A percentile compares a stretch with the other conserved stretches of the same genome.
Evolutionary conservation across 1,284 basidiomycete genomes (phyloP).

Genomic region (Coniophora puteana): DNA sequence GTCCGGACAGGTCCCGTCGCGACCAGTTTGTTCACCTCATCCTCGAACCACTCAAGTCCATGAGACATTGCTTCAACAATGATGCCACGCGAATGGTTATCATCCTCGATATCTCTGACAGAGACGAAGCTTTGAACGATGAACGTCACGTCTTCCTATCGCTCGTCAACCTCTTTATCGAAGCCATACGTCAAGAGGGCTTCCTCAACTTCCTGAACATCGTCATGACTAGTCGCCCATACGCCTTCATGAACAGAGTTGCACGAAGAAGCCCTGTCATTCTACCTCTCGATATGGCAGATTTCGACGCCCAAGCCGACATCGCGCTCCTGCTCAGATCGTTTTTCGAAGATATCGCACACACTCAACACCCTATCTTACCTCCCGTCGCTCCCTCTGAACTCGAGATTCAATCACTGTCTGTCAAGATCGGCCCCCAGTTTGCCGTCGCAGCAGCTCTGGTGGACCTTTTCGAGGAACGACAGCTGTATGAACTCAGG

Average conservation of each 20-base stretch:
- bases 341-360: too few species aligned
- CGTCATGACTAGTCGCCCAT: too few species aligned
- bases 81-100: conserved; percentile 12
- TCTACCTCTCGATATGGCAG: conserved; percentile 10
- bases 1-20: conserved; percentile 19
- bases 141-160: conserved; percentile 10
- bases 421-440: conserved; percentile 19
- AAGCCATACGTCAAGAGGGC: too few species aligned
- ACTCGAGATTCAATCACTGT: conserved; percentile 15
- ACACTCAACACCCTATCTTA: too few species aligned
- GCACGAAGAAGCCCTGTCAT: conserved; percentile 17
- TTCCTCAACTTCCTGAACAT: too few species aligned
- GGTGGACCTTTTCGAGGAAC: too few species aligned
- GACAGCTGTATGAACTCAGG: too few species aligned
- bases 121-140: conserved; percentile 23
- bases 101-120: conserved; percentile 19
- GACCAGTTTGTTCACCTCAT: conserved; percentile 18
- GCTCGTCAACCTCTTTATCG: conserved; percentile 18
- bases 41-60: conserved; percentile 8
- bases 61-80: background rate
- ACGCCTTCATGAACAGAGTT: too few species aligned
- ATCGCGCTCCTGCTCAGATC: too few species aligned
- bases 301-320: conserved; percentile 11
- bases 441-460: conserved; percentile 25
- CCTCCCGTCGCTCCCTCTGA: conserved; percentile 21